Percentiles rank a stretch among this genome's conserved stretches.
Conservation (phyloP, 768 basidiomycete species). For the Kwoniella dendrophila region DNA sequence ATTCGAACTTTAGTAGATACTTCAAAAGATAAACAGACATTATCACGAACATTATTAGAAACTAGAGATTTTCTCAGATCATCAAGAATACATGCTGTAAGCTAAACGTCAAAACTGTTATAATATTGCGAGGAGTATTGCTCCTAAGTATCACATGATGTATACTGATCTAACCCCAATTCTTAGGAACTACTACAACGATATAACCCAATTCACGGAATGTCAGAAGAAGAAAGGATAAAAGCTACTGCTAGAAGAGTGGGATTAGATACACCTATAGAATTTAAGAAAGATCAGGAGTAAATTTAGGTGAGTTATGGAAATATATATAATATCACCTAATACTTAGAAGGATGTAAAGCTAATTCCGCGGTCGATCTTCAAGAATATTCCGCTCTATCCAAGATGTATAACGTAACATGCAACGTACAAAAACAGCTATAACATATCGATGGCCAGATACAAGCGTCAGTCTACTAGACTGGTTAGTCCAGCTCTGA, state of each 20-base stretch:
- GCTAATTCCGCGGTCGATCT: no score
- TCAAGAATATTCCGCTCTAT: no score
- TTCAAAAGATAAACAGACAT: slow-evolving; percentile 4
- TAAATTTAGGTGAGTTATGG: background rate
- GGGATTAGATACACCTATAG: slow-evolving; percentile 77
- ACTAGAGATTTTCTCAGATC: slow-evolving; percentile 65
- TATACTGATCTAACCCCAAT: background rate
- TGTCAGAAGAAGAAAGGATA: slow-evolving; percentile 77
- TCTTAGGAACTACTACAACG: slow-evolving; percentile 69
- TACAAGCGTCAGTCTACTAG: no score
- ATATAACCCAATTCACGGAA: slow-evolving; percentile 82
- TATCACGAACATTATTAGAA: slow-evolving; percentile 39
- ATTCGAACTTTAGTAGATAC: slow-evolving; percentile 31
- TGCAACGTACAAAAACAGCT: no score
- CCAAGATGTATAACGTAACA: no score
- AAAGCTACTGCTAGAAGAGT: slow-evolving; percentile 83
- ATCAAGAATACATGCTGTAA: slow-evolving; percentile 75
- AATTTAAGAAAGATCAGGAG: slow-evolving; percentile 37
- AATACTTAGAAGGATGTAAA: no score
- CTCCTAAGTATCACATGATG: background rate
- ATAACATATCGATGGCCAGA: no score
- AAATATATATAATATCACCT: background rate
- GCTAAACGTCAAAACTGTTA: slow-evolving; percentile 24
- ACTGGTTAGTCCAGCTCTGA: no score
- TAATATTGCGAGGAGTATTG: background rate